phyloP scores from a whole-genome alignment of 225 moss, liverwort and hornwort genomes.

The Bryum argenteum region DNA sequence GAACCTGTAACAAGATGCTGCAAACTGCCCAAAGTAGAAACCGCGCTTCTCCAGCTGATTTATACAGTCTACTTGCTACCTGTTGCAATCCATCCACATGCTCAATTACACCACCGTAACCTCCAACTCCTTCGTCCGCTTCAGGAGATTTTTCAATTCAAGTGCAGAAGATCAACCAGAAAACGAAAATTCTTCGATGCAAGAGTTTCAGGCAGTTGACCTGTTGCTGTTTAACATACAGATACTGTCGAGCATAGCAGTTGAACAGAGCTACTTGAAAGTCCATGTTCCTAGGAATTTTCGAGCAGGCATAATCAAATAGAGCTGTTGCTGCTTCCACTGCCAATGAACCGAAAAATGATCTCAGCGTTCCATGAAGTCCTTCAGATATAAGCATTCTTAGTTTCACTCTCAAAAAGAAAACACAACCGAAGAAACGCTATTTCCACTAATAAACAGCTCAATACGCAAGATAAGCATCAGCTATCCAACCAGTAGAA shows the following conservation, averaged over 20 bases:
- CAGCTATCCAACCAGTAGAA: background rate
- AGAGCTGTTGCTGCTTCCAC: constrained; percentile 82
- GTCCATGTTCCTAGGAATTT: constrained; percentile 69
- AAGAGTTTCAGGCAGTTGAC: constrained; percentile 37
- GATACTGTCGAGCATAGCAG: constrained; percentile 88
- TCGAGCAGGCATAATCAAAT: constrained; percentile 83
- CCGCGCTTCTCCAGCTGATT: constrained; percentile 77
- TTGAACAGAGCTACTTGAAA: constrained; percentile 80
- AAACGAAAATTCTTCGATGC: background rate
- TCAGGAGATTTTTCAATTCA: background rate
- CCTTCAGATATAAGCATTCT: background rate
- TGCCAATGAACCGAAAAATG: constrained; percentile 34
- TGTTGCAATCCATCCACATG: constrained; percentile 44
- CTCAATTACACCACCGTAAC: constrained; percentile 26
- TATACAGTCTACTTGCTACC: constrained; percentile 91
- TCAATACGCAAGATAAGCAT: background rate
- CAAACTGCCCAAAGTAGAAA: constrained; percentile 94
- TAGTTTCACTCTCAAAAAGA: constrained; percentile 18
- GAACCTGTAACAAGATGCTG: constrained; percentile 86
- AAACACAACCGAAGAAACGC: constrained; percentile 3
- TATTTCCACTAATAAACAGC: background rate
- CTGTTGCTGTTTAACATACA: constrained; percentile 93
- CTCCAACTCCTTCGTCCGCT: background rate
- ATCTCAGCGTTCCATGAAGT: constrained; percentile 23
- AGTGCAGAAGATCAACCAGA: background rate